A percentile compares a stretch with the other conserved stretches of the same genome.
Evolutionary conservation across 2,329 filamentous ascomycete species (phyloP).

Genomic region (Orbilia oligospora): DNA sequence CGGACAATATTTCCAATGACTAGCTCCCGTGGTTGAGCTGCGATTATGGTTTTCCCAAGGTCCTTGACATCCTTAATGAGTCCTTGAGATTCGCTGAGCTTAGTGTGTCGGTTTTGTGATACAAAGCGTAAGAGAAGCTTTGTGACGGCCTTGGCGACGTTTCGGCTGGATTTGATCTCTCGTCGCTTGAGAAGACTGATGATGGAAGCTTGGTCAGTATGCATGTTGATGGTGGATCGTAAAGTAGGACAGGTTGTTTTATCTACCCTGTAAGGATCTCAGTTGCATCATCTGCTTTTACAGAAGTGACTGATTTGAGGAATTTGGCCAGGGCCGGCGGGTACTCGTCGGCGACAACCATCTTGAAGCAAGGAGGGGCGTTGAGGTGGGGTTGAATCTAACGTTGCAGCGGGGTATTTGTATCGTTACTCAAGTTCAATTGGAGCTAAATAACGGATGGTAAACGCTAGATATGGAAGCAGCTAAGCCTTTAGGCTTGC

Average conservation of each 20-base stretch:
- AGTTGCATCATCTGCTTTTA: conserved; percentile 45
- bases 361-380: conserved; percentile 23
- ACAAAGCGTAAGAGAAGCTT: conserved; percentile 90
- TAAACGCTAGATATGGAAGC: conserved; percentile 4
- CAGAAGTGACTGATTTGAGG: conserved; percentile 42
- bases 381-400: neutral
- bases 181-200: conserved; percentile 86
- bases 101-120: conserved; percentile 74
- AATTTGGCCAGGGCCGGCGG: conserved; percentile 49
- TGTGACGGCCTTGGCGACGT: conserved; percentile 91
- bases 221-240: conserved; percentile 26
- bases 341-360: conserved; percentile 40
- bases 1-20: conserved; percentile 95
- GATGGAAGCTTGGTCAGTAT: conserved; percentile 46
- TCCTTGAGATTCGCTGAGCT: conserved; percentile 81
- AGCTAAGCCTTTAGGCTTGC: neutral
- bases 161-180: conserved; percentile 88
- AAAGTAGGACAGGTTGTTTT: neutral
- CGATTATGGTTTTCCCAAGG: conserved; percentile 82
- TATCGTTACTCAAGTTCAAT: neutral
- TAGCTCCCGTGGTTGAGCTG: conserved; percentile 89
- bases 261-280: conserved; percentile 50
- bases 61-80: conserved; percentile 85
- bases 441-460: neutral
- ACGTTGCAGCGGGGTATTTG: conserved; percentile 2